Evolutionary conservation across 345 rosid species (phyloP).

Genomic region (Gossypium stocksii): DNA sequence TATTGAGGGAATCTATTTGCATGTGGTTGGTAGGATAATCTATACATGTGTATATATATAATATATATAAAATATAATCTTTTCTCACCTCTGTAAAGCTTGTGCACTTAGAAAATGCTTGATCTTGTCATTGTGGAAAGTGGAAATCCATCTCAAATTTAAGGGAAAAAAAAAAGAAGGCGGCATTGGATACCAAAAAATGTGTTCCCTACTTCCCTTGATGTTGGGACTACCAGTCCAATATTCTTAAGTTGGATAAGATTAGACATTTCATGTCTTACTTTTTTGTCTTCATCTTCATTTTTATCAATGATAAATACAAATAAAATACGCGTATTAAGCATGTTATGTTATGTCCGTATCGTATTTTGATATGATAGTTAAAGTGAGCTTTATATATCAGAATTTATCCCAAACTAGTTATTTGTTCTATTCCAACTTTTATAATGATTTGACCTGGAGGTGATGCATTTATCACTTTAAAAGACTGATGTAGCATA

Average conservation of each 20-base stretch:
- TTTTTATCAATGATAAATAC: not conserved
- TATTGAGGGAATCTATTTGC: not conserved
- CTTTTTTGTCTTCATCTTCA: too few relatives aligned
- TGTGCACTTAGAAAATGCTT: not conserved
- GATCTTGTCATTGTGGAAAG: not conserved
- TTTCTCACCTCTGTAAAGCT: not conserved
- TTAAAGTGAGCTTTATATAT: not conserved
- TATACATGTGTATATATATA: too few relatives aligned
- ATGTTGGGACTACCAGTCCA: not conserved
- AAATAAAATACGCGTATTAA: not conserved
- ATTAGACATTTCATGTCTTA: not conserved
- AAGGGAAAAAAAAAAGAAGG: not conserved
- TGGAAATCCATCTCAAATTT: not conserved
- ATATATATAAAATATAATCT: not conserved
- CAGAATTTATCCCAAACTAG: not conserved
- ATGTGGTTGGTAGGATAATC: not conserved
- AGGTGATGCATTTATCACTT: not conserved
- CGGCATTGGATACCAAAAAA: not conserved
- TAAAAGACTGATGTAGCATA: not conserved
- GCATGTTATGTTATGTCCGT: not conserved
- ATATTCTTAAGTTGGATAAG: not conserved
- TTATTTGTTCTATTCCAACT: not conserved
- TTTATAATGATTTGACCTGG: not conserved
- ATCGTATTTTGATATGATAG: not conserved
- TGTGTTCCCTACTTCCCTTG: not conserved